These are phyloP conservation scores for Nakazawaea wickerhamii DNA, from an alignment of 805 yeast genomes.

Conservation along the genomic window DNA sequence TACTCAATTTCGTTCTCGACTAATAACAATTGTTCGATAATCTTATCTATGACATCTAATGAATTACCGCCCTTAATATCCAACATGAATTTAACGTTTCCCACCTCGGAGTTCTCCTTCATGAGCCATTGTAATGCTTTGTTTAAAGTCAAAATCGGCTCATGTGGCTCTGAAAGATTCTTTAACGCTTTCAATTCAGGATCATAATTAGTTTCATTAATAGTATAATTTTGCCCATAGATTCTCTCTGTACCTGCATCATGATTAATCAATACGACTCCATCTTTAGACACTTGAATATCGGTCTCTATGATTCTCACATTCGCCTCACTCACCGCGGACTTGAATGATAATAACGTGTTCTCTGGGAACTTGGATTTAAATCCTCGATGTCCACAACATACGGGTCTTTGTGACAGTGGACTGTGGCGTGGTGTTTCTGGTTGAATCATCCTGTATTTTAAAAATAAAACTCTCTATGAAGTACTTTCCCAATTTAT, in stretches of 20 bases:
- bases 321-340: conserved; percentile 7
- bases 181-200: conserved; percentile 23
- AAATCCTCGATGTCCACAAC: conserved; percentile 12
- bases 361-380: conserved; percentile 12
- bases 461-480: neutral
- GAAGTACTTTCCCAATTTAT: no score
- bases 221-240: conserved; percentile 24
- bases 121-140: conserved; percentile 29
- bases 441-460: conserved; percentile 1
- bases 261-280: conserved; percentile 28
- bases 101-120: conserved; percentile 36
- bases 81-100: conserved; percentile 36
- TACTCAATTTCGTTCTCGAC: conserved; percentile 15
- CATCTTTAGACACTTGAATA: conserved; percentile 30
- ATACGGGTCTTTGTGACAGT: conserved; percentile 1
- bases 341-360: conserved; percentile 10
- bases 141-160: conserved; percentile 26
- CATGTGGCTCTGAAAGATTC: conserved; percentile 27
- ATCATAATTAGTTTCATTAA: conserved; percentile 22
- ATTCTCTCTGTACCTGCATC: conserved; percentile 28
- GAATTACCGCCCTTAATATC: conserved; percentile 29
- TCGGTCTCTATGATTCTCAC: conserved; percentile 18
- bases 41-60: conserved; percentile 18
- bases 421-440: neutral
- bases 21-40: conserved; percentile 20